These are phyloP conservation scores for Glonium stellatum DNA, from an alignment of 495 filamentous ascomycete genomes.

Conservation along the genomic window DNA sequence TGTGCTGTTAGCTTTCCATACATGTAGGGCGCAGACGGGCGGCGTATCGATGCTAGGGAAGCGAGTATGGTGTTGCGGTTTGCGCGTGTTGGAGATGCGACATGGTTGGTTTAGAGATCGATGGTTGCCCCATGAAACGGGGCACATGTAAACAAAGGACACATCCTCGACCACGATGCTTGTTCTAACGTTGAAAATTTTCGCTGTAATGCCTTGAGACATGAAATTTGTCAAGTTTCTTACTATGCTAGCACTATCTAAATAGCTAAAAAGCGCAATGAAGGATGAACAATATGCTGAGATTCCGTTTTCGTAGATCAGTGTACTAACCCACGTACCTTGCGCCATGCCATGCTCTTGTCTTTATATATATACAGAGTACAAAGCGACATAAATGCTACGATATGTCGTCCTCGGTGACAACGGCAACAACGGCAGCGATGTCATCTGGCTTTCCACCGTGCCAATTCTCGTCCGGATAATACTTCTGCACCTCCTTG, in stretches of 20 bases:
- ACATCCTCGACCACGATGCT: not conserved
- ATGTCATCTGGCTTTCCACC: slow-evolving; percentile 94
- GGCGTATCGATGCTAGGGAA: slow-evolving; percentile 22
- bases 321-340: not conserved
- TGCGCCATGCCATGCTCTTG: not conserved
- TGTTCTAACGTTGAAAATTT: no score
- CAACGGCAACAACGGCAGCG: slow-evolving; percentile 68
- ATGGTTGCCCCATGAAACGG: slow-evolving; percentile 4
- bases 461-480: slow-evolving; percentile 71
- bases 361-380: not conserved
- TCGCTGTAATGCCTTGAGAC: no score
- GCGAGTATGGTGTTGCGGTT: slow-evolving; percentile 2
- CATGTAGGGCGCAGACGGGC: slow-evolving; percentile 25
- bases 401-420: slow-evolving; percentile 37
- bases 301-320: not conserved
- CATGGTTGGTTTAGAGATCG: no score
- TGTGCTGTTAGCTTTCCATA: slow-evolving; percentile 23
- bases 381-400: not conserved
- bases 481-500: slow-evolving; percentile 80
- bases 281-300: no score
- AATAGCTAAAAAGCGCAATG: no score
- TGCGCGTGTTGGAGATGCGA: not conserved
- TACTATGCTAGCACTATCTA: no score
- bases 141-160: not conserved
- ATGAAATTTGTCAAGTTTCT: no score